Evolutionary conservation across 78 protist genomes (phyloP), one percentile per base, ranked within the genome.

Genomic region (Dictyostelium capitatum): DNA sequence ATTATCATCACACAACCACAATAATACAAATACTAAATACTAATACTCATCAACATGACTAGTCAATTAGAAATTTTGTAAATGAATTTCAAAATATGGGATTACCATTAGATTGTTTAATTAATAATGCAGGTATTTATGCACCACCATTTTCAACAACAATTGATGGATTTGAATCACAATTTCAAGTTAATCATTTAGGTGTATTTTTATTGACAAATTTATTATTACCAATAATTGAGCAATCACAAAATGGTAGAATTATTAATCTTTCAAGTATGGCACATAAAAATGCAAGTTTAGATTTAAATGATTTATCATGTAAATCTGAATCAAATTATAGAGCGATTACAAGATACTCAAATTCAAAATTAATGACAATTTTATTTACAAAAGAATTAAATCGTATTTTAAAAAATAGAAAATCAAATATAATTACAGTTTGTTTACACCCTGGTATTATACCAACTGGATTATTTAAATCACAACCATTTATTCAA

Each of bases 401-500:
- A 17, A 53, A 87, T 17, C 25, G 83, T 17, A 51, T 81, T 46
- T 41, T 87, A 3, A 59, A 77, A 9, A 82, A 19, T 25, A 74
- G 51, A 14, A 69, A 69, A 6, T 87, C 92, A 25, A 77, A 87
- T 3, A 77, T 87, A 0, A 70, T 77, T 48, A 83, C 79, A 15
- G 56, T 75, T 28, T 20, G 69, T n/a, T 23, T 87, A 4, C 92
- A 87, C 32, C 92, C 92, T 50, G 92, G 92, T 87, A 83, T 87
- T 6, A 82, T 87, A 28, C 67, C 15, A 8, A 14, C 25, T 0
- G 77, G 59, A 32, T 48, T 87, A 41, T 74, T 77, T 50, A 59
- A 57, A 17, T 3, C n/a, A 32, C 9, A 73, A 57, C 37, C 32
- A 41, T 20, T 15, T 15, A 53, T 14, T 54, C 46, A 43, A 50